Evolutionary conservation across 352 stramenopile species (phyloP).

Genomic region (Phytophthora nicotianae): DNA sequence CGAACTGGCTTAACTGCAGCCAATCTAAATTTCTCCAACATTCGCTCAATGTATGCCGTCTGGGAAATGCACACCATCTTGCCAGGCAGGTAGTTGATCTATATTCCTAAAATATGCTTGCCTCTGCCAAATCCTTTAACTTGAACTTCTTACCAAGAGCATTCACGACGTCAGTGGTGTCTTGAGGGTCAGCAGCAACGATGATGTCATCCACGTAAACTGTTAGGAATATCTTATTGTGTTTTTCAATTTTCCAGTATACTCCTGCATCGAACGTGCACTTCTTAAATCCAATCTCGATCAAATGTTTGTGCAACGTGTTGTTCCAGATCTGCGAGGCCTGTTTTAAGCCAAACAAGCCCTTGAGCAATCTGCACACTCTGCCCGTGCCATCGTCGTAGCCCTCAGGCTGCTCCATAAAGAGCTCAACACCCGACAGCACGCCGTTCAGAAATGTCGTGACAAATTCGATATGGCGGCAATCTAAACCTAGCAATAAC

Average conservation of each 20-base stretch:
- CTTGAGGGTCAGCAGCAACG: too few relatives aligned
- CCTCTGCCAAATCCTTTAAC: not conserved
- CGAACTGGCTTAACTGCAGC: not conserved
- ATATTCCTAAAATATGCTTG: not conserved
- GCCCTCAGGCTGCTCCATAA: not conserved
- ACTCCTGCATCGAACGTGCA: not conserved
- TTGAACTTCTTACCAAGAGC: not conserved
- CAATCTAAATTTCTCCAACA: not conserved
- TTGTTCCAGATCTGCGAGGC: conserved; percentile 6
- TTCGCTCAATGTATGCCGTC: not conserved
- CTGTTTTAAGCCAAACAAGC: conserved; percentile 10
- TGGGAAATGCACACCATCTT: not conserved
- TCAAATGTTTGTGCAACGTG: not conserved
- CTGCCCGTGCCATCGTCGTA: not conserved
- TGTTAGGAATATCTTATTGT: too few relatives aligned
- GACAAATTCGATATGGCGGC: not conserved
- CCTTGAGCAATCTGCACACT: not conserved
- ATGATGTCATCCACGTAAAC: too few relatives aligned
- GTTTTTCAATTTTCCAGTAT: not conserved
- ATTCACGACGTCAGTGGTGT: not conserved
- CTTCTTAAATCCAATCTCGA: not conserved
- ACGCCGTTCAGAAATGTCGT: not conserved
- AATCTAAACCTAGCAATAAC: not conserved
- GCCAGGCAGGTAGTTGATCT: too few relatives aligned
- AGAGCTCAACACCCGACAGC: not conserved